phyloP scores from a whole-genome alignment of 1,284 basidiomycete species.

The Trichosporon sp. region DNA sequence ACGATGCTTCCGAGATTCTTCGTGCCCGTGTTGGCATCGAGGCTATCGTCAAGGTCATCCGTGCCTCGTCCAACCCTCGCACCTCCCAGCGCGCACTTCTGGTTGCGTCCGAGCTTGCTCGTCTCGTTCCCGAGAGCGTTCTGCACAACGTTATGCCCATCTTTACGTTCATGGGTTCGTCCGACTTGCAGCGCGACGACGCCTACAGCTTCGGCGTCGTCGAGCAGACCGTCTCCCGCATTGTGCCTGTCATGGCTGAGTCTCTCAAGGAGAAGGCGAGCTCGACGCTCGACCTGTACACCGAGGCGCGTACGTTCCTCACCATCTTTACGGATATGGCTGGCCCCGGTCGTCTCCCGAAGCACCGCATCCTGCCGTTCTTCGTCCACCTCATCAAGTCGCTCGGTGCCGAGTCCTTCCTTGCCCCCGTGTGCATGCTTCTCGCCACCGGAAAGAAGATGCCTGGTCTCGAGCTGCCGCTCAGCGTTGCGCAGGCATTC shows the following conservation, averaged over 20 bases:
- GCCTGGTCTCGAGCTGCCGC: slow-evolving; percentile 54
- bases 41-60: slow-evolving; percentile 77
- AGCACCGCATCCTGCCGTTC: slow-evolving; percentile 57
- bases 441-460: slow-evolving; percentile 66
- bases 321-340: slow-evolving; percentile 52
- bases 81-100: slow-evolving; percentile 90
- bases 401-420: slow-evolving; percentile 74
- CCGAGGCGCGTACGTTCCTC: slow-evolving; percentile 49
- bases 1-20: slow-evolving; percentile 36
- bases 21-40: slow-evolving; percentile 57
- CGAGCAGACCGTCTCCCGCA: slow-evolving; percentile 87
- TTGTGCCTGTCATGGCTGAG: slow-evolving; percentile 85
- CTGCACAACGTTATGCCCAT: slow-evolving; percentile 96
- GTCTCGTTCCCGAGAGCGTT: slow-evolving; percentile 81
- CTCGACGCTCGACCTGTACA: slow-evolving; percentile 59
- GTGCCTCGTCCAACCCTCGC: slow-evolving; percentile 85
- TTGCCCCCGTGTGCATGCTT: slow-evolving; percentile 79
- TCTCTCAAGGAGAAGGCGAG: slow-evolving; percentile 61
- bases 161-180: slow-evolving; percentile 98
- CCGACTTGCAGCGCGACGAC: slow-evolving; percentile 93
- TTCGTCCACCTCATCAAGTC: slow-evolving; percentile 86
- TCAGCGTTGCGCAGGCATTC: slow-evolving; percentile 61
- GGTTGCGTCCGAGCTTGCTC: slow-evolving; percentile 79
- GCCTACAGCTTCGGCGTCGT: slow-evolving; percentile 92
- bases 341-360: slow-evolving; percentile 38